Evolutionary conservation across 1,284 basidiomycete genomes (phyloP), one percentile per base, ranked within the genome.

Genomic region (Cutaneotrichosporon cavernicola): DNA sequence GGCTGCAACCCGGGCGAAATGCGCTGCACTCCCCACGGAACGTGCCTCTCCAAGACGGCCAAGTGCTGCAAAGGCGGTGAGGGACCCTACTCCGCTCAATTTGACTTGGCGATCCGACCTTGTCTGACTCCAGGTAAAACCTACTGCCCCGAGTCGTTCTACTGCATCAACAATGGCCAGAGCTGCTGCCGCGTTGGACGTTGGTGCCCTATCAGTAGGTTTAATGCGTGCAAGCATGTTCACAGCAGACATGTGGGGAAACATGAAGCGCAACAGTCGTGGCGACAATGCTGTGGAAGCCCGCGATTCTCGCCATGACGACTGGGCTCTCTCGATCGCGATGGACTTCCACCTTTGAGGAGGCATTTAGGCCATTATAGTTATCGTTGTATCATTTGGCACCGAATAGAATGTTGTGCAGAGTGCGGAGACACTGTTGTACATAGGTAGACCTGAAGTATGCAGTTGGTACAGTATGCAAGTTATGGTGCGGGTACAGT

Each of bases 81-180:
- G 49, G 26, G 22, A 9, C 5, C 40, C 14, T 43, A 6, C 14
- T 18, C 14, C 10, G 11, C 40, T 26, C 18, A n/a, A n/a, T 14
- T 8, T 21, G 16, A n/a, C 46, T 47, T 47, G 18, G 10, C 13
- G 18, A 47, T 16, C 46, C 21, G 16, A 26, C 26, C 46, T 47
- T 16, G 46, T 5, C 22, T 50, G 49, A 50, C 22, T 16, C 13
- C 14, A 50, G 49, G 49, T 11, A 50, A 30, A 30, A 50, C 49
- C 9, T 50, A 50, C 49, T 50, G 49, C 26, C 22, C 49, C 22
- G 22, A 30, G 26, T 26, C 22, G 10, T 50, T 50, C 49, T 50
- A 50, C 26, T 50, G 49, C 49, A 50, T 50, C 9, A 50, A 50
- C 49, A 50, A 50, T 14, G 49, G 49, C 49, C 22, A 50, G 49